Base-by-base conservation (phyloP, 2,329 filamentous ascomycete species). In the Elsinoe australis region DNA sequence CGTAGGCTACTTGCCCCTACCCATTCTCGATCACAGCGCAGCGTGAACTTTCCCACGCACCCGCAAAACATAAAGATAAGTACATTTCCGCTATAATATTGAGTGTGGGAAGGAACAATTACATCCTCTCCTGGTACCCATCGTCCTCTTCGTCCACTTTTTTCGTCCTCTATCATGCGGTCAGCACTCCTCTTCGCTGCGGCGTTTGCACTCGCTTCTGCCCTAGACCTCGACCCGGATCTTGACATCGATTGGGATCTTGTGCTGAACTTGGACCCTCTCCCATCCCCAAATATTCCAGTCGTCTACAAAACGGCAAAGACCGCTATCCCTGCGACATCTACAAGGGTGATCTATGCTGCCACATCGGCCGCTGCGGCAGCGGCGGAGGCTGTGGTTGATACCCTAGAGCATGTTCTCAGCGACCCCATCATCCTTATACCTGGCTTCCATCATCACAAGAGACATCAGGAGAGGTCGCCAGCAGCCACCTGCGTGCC, bases 331-430 rank as follows among this genome's bases (percentile, higher is more conserved):
- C 33, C n/a, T 31, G 15, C 24, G 29, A 36, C 32, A 1, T 47
- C 44, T 3, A 31, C 34, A 22, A 47, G 32, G 26, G 26, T 44
- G 24, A 44, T 17, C 22, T 44, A 44, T 15, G 22, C 39, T 15
- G 39, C 39, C 15, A 44, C 24, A 2, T 44, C 39, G n/a, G 39
- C 39, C 21, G 39, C 28, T 10, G 39, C 39, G 10, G 39, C 39
- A 22, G 39, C 21, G 28, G 39, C 39, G 3, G 29, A 24, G 15
- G 39, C 39, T 18, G 39, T 32, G 55, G 85, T 96, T 21, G 85
- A 95, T 1, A 92, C 92, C 5, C 89, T 95, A 66, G 90, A 96
- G 64, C 98, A 98, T 71, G 94, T 86, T 32, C 90, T 87, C 62
- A 95, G 96, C 66, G 92, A 92, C 59, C 83, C 84, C 47, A 92